Evolutionary conservation across 1,284 basidiomycete genomes (phyloP).

Genomic region (Singerocomus inundabilis): DNA sequence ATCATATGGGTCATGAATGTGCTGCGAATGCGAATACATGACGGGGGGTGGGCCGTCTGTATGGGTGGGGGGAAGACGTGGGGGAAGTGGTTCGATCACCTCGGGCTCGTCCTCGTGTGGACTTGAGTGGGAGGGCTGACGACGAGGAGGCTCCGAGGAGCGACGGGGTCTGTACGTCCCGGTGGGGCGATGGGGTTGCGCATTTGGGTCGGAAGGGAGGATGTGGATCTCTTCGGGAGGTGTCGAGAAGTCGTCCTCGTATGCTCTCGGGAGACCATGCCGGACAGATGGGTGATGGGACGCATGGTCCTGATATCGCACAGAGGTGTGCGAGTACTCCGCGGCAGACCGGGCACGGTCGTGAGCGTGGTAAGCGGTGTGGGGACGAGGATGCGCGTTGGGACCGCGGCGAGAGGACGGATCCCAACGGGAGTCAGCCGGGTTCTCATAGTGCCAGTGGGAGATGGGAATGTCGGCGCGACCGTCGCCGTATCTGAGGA

Average conservation of each 20-base stretch:
- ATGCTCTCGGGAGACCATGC: slow-evolving; percentile 20
- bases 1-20: slow-evolving; percentile 32
- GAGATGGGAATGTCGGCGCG: slow-evolving; percentile 59
- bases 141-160: slow-evolving; percentile 39
- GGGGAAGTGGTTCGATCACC: slow-evolving; percentile 25
- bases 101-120: slow-evolving; percentile 27
- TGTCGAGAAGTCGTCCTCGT: slow-evolving; percentile 21
- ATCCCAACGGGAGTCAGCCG: slow-evolving; percentile 12
- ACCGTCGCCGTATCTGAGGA: slow-evolving; percentile 64
- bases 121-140: slow-evolving; percentile 21
- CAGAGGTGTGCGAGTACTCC: slow-evolving; percentile 14
- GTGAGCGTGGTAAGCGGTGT: slow-evolving; percentile 20
- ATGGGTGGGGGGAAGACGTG: slow-evolving; percentile 17
- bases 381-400: slow-evolving; percentile 12
- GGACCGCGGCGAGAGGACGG: slow-evolving; percentile 15
- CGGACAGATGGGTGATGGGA: slow-evolving; percentile 16
- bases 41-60: slow-evolving; percentile 23
- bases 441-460: slow-evolving; percentile 33
- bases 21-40: slow-evolving; percentile 37
- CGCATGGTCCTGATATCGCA: slow-evolving; percentile 24
- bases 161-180: slow-evolving; percentile 36
- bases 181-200: slow-evolving; percentile 28
- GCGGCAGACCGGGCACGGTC: slow-evolving; percentile 39
- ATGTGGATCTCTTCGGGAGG: slow-evolving; percentile 56
- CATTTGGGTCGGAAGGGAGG: slow-evolving; percentile 45